Base-by-base conservation (phyloP, 225 moss, liverwort and hornwort genomes). In the Physcomitrellopsis africana region DNA sequence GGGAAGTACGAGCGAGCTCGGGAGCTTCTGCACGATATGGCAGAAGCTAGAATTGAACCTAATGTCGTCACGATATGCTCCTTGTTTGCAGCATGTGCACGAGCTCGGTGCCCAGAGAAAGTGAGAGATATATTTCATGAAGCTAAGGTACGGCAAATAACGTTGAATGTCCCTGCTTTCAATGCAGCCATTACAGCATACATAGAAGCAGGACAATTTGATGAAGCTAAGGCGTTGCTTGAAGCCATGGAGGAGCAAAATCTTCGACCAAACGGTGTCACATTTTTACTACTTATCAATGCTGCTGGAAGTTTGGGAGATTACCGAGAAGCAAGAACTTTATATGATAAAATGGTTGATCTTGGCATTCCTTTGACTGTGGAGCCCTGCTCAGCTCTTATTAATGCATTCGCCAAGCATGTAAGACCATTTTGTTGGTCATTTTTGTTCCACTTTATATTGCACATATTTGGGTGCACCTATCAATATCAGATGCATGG, bases 41-140 rank as follows among this genome's bases (percentile, higher is more conserved):
- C 93, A 51, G 87, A 84, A 60, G 89, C 86, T 29, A 65, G 82
- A 43, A 81, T 99, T 46, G 78, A 81, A 19, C 99, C 90, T 24
- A 93, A 93, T 62, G 93, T 85, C 22, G 90, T 99, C 23, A 99
- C 99, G 22, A 88, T 99, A 3, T 99, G 95, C 89, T 93, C 93
- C 19, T 72, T 99, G 29, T 82, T 99, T 71, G 78, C 89, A 42
- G 99, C 86, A 27, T 95, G 94, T 76, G 90, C 87, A 23, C 90
- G 86, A 67, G 82, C 76, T 63, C 83, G 86, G 53, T 83, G 83
- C 44, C 69, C 87, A 3, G 89, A 88, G 64, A 89, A 81, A 84
- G 82, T 93, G 58, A 67, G 67, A 22, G 85, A 82, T 73, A 80
- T 93, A 20, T 90, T 99, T 24, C 86, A 82, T 51, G 80, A 87